phyloP scores from a whole-genome alignment of 768 basidiomycete species.

The Mycena floridula region DNA sequence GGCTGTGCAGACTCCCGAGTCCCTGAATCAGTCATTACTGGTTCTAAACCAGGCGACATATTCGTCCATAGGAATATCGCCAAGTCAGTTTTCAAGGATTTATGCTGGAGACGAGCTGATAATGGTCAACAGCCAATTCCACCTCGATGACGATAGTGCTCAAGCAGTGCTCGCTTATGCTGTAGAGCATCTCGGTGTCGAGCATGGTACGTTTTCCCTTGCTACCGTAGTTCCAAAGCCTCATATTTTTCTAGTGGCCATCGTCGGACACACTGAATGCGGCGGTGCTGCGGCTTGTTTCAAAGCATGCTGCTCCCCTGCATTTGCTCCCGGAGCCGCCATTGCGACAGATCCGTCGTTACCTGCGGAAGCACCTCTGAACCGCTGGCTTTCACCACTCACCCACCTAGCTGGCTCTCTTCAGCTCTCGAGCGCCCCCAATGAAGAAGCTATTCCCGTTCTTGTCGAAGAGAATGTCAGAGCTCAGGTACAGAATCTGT shows the following conservation, averaged over 20 bases:
- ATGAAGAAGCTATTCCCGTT: slow-evolving; percentile 31
- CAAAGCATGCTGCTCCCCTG: slow-evolving; percentile 32
- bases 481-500: slow-evolving; percentile 45
- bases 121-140: slow-evolving; percentile 54
- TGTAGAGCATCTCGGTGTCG: slow-evolving; percentile 59
- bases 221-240: slow-evolving; percentile 22
- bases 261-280: slow-evolving; percentile 81
- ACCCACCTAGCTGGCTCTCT: slow-evolving; percentile 44
- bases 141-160: slow-evolving; percentile 62
- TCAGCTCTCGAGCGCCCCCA: slow-evolving; percentile 29
- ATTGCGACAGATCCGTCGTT: slow-evolving; percentile 28
- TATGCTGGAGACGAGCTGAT: slow-evolving; percentile 3
- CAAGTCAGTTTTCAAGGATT: slow-evolving; percentile 45
- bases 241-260: slow-evolving; percentile 45
- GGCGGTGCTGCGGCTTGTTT: slow-evolving; percentile 66
- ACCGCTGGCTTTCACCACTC: slow-evolving; percentile 70
- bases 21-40: slow-evolving; percentile 70
- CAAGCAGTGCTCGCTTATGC: slow-evolving; percentile 73
- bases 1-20: slow-evolving; percentile 84
- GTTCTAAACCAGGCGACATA: slow-evolving; percentile 67
- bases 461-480: slow-evolving; percentile 59
- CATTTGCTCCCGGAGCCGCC: slow-evolving; percentile 20
- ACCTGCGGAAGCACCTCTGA: slow-evolving; percentile 42
- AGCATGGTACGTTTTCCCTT: slow-evolving; percentile 54
- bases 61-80: slow-evolving; percentile 87